Evolutionary conservation across 2,329 filamentous ascomycete genomes (phyloP).

Genomic region (Paraphaeosphaeria sporulosa): DNA sequence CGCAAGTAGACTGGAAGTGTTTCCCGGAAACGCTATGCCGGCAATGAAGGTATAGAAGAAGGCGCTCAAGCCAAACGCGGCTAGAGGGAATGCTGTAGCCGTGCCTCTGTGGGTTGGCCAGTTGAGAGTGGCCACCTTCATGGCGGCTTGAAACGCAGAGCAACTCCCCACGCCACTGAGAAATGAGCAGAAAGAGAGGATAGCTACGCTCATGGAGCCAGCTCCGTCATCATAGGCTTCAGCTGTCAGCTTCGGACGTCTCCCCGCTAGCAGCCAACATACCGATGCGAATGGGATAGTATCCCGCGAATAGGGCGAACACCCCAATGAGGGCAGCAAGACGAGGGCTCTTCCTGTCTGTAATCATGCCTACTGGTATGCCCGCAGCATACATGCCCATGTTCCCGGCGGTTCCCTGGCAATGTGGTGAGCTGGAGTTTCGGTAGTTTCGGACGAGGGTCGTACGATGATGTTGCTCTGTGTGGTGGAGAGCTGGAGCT

Average conservation of each 20-base stretch:
- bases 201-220: conserved; percentile 61
- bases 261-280: conserved; percentile 15
- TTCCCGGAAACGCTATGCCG: conserved; percentile 78
- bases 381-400: conserved; percentile 94
- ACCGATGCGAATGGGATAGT: conserved; percentile 79
- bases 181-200: conserved; percentile 83
- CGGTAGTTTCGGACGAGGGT: conserved; percentile 10
- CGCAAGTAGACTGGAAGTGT: conserved; percentile 82
- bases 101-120: conserved; percentile 92
- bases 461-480: conserved; percentile 88
- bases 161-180: conserved; percentile 89
- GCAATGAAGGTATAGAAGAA: conserved; percentile 93
- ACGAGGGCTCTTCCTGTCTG: conserved; percentile 82
- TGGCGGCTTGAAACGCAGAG: conserved; percentile 84
- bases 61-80: conserved; percentile 92
- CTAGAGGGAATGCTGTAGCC: conserved; percentile 90
- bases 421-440: conserved; percentile 17
- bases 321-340: conserved; percentile 79
- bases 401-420: conserved; percentile 72
- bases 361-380: conserved; percentile 85
- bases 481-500: conserved; percentile 86
- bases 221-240: conserved; percentile 75
- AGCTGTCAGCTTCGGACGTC: conserved; percentile 32
- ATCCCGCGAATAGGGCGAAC: conserved; percentile 76
- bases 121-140: conserved; percentile 88